Evolutionary conservation across 305 asterid genomes (phyloP).

Genomic region (Fraxinus ornus): DNA sequence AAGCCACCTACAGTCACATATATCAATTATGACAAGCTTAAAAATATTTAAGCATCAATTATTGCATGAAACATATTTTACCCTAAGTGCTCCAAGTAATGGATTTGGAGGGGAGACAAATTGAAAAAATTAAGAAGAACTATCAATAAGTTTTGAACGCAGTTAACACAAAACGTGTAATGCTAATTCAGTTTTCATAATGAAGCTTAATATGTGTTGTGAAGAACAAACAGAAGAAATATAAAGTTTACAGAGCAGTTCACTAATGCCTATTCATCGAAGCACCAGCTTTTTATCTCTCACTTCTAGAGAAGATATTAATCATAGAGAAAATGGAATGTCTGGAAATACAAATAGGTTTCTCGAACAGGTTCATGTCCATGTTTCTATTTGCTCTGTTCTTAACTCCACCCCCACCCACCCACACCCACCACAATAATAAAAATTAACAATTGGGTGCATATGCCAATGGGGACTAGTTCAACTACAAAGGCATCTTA

Average conservation of each 20-base stretch:
- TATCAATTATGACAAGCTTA: slow-evolving; percentile 16
- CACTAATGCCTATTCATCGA: background rate
- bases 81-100: background rate
- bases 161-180: background rate
- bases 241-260: background rate
- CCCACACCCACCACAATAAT: background rate
- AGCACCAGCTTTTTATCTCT: background rate
- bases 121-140: background rate
- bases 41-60: background rate
- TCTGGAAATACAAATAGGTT: background rate
- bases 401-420: background rate
- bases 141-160: background rate
- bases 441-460: background rate
- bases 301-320: background rate
- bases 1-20: slow-evolving; percentile 68
- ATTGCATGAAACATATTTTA: background rate
- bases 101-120: background rate
- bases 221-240: background rate
- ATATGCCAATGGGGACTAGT: background rate
- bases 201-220: background rate
- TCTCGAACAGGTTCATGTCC: background rate
- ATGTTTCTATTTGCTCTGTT: background rate
- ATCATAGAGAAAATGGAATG: background rate
- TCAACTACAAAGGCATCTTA: background rate
- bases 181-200: background rate